Percentiles rank a stretch among this genome's conserved stretches.
Conservation (phyloP, 1,284 basidiomycete genomes). For the Spongispora temasekensis region DNA sequence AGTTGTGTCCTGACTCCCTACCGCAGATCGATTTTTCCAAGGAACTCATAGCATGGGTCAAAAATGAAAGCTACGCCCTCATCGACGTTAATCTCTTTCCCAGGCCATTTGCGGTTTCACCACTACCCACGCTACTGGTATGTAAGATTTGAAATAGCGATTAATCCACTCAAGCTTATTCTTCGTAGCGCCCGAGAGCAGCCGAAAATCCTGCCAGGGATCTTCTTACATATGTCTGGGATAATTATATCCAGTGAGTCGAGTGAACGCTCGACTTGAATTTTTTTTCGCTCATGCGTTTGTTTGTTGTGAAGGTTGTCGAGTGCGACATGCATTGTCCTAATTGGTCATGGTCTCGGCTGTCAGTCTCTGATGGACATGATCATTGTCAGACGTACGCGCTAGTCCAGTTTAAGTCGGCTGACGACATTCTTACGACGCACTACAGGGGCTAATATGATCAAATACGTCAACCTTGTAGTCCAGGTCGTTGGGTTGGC, state of each 20-base stretch:
- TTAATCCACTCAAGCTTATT: background rate
- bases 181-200: constrained; percentile 28
- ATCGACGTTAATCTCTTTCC: constrained; percentile 89
- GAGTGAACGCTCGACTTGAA: background rate
- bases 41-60: constrained; percentile 78
- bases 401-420: background rate
- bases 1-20: background rate
- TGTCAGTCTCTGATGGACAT: constrained; percentile 76
- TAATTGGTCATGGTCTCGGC: constrained; percentile 88
- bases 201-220: constrained; percentile 43
- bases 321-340: constrained; percentile 67
- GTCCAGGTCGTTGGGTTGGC: constrained; percentile 77
- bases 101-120: constrained; percentile 50
- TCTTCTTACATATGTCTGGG: constrained; percentile 87
- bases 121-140: constrained; percentile 36
- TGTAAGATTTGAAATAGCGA: constrained; percentile 6
- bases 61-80: constrained; percentile 63
- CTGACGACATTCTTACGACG: constrained; percentile 1
- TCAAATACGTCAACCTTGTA: constrained; percentile 65
- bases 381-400: constrained; percentile 67
- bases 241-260: constrained; percentile 86
- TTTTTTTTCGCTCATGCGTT: background rate
- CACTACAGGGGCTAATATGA: constrained; percentile 49
- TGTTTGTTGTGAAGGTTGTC: constrained; percentile 54
- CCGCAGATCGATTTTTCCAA: constrained; percentile 84